These are phyloP conservation scores for Lanmaoa pseudosensibilis DNA, from an alignment of 768 basidiomycete genomes.

Conservation along the genomic window DNA sequence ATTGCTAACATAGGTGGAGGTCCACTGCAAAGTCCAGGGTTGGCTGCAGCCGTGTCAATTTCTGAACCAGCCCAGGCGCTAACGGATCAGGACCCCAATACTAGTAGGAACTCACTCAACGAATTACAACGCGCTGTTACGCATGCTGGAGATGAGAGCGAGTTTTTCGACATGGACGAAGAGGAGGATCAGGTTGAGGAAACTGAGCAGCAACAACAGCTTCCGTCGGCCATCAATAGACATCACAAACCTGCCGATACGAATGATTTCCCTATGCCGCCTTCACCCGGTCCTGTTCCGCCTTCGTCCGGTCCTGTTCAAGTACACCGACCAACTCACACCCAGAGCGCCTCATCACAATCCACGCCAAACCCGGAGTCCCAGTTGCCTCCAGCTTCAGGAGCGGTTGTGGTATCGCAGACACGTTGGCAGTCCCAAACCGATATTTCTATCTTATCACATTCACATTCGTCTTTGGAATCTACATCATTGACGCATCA, in stretches of 20 bases:
- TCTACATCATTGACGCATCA: constrained; percentile 15
- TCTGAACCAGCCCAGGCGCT: neutral
- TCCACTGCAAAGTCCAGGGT: constrained; percentile 52
- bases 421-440: constrained; percentile 25
- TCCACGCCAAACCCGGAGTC: constrained; percentile 11
- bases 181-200: constrained; percentile 33
- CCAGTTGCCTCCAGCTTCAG: constrained; percentile 19
- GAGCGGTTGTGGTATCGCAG: constrained; percentile 20
- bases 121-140: constrained; percentile 12
- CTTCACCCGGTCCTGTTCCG: constrained; percentile 33
- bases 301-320: constrained; percentile 31
- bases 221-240: constrained; percentile 7
- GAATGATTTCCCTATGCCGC: constrained; percentile 56
- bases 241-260: constrained; percentile 38
- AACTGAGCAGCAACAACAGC: constrained; percentile 10
- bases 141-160: constrained; percentile 37
- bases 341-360: constrained; percentile 12
- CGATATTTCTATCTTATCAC: constrained; percentile 22
- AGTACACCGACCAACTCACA: constrained; percentile 4
- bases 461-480: constrained; percentile 26
- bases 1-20: constrained; percentile 69
- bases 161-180: constrained; percentile 64
- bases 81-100: neutral
- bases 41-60: neutral
- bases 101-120: constrained; percentile 8